Percentiles rank a stretch among this genome's conserved stretches.
Conservation (phyloP, 371 early-diverging fungal genomes). For the Apophysomyces trapeziformis region DNA sequence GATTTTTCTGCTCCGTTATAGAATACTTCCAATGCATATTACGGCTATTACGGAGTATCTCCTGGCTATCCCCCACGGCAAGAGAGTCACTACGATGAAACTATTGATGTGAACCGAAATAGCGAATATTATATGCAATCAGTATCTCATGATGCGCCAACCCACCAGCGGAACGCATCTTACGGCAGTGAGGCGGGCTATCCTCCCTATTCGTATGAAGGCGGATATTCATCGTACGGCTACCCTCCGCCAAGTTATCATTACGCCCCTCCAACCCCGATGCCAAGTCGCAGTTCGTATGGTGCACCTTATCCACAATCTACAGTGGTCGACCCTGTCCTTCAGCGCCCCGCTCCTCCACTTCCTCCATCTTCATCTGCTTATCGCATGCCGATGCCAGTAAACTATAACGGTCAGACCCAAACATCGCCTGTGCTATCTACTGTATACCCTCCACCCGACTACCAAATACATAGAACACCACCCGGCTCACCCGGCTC, state of each 20-base stretch:
- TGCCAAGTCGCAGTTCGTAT: slow-evolving; percentile 19
- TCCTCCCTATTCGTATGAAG: slow-evolving; percentile 48
- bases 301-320: slow-evolving; percentile 18
- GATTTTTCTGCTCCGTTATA: neutral
- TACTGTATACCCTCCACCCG: slow-evolving; percentile 9
- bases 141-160: neutral
- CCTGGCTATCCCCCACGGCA: slow-evolving; percentile 1
- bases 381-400: slow-evolving; percentile 17
- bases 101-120: neutral
- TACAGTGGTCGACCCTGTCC: slow-evolving; percentile 13
- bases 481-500: slow-evolving; percentile 18
- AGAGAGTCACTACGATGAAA: slow-evolving; percentile 4
- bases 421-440: slow-evolving; percentile 6
- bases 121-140: neutral
- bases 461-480: slow-evolving; percentile 14
- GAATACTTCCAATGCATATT: slow-evolving; percentile 19
- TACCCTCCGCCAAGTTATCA: slow-evolving; percentile 9
- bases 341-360: slow-evolving; percentile 8
- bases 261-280: slow-evolving; percentile 15
- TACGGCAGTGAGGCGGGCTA: slow-evolving; percentile 15
- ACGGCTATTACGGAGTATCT: slow-evolving; percentile 16
- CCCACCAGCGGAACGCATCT: slow-evolving; percentile 11
- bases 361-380: neutral
- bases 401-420: slow-evolving; percentile 4
- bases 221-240: slow-evolving; percentile 51